Evolutionary conservation across 2,329 filamentous ascomycete genomes (phyloP).

Genomic region (Sporothrix protearum): DNA sequence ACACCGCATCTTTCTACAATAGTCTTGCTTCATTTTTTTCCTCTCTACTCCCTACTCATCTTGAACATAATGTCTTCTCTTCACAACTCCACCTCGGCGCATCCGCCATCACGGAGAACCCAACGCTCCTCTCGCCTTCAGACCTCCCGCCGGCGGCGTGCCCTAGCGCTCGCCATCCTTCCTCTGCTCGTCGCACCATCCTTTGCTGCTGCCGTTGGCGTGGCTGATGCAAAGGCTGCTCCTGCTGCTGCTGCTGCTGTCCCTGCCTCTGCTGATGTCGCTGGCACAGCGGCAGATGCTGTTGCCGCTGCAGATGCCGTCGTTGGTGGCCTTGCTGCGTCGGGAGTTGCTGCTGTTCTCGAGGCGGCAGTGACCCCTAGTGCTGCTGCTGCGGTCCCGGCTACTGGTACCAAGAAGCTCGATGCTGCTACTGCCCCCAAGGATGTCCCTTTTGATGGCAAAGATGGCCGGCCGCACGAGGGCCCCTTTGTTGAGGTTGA

Average conservation of each 20-base stretch:
- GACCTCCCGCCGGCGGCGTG: conserved; percentile 21
- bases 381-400: neutral
- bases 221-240: neutral
- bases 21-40: neutral
- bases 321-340: conserved; percentile 6
- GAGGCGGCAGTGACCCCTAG: conserved; percentile 12
- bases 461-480: conserved; percentile 88
- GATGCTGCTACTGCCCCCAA: conserved; percentile 49
- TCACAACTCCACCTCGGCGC: conserved; percentile 10
- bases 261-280: neutral
- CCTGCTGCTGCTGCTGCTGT: neutral
- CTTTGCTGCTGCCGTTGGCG: conserved; percentile 17
- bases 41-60: neutral
- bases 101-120: conserved; percentile 20
- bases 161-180: conserved; percentile 24
- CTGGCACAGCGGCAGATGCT: conserved; percentile 11
- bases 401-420: conserved; percentile 35
- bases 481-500: conserved; percentile 71
- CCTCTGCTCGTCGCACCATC: conserved; percentile 26
- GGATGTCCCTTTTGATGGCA: conserved; percentile 85
- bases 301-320: neutral
- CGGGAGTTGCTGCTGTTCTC: neutral
- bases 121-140: neutral
- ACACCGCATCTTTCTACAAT: neutral
- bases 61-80: conserved; percentile 15